Base-by-base conservation (phyloP, 331 rosid genomes). In the Cucumis variabilis region DNA sequence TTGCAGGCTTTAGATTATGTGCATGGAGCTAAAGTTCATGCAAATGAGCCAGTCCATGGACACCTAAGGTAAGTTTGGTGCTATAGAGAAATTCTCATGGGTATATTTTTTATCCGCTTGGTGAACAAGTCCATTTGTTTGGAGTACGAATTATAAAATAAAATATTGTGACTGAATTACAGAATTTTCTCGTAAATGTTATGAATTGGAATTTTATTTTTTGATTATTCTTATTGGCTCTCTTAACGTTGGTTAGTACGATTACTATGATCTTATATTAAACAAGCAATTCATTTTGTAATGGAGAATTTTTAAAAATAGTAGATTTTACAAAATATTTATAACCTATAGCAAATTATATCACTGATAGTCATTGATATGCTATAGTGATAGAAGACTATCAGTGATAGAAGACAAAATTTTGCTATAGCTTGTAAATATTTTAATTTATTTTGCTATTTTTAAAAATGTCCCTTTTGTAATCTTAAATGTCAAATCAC, bases 41-140 rank as follows among this genome's bases (percentile, higher is more conserved):
- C 99, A 91, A 37, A 95, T 67, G 98, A 97, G 91, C 98, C 99
- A 69, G 91, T 95, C 86, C 99, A 97, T 90, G 99, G 99, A 28
- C 98, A 98, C 82, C 88, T 97, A 87, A 97, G 99, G 98, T 96
- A 90, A 62, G 82, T 80, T 86, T 23, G 85, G 87, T 58, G 69
- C 70, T 69, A 15, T 89, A 84, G 23, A 16, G 33, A 83, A 84
- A 80, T 7, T 58, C 72, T 91, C 81, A 78, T 74, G 84, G 41
- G 58, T 72, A 71, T 30, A 21, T 85, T 58, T 83, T 55, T 69
- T 66, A 65, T 65, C 68, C 30, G 1, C 77, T 66, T 84, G 50
- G 68, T 80, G 68, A 25, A 55, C 48, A 55, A 7, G 25, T 51
- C 30, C 69, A 80, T 27, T 27, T 6, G 5, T 44, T 76, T 23